Base-by-base conservation (phyloP, 164 flowering plant genomes). In the Kalanchoe fedtschenkoi region DNA sequence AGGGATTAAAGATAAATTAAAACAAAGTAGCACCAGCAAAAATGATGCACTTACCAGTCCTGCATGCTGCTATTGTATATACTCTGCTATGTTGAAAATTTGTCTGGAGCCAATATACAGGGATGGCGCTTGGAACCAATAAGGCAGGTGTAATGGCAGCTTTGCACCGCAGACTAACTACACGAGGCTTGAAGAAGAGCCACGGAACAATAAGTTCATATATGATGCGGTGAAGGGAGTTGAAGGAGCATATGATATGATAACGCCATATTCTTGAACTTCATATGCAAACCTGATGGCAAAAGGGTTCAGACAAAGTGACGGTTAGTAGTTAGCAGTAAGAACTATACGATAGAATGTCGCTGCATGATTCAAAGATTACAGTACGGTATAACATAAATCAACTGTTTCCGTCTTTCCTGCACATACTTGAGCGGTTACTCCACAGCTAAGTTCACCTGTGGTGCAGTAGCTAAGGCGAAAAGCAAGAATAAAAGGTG, bases 61-160 rank as follows among this genome's bases (percentile, higher is more conserved):
- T 42, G 46, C n/a, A 42, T 42, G 46, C 46, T 42, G 5, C 4
- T 13, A 13, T 41, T 9, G 13, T 41, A 9, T 41, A n/a, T 13
- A 38, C 42, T n/a, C n/a, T n/a, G n/a, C n/a, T n/a, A n/a, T n/a
- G n/a, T 9, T 38, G 42, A 17, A 39, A 9, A 4, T 39, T 39
- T 9, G 13, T 39, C 1, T 39, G 43, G 43, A 39, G 43, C 43
- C 15, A 39, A 19, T 5, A 4, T 44, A 71, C 84, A 88, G 95
- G 77, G 73, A 77, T 58, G 92, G 90, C 53, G 72, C 77, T 22
- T 90, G 97, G 95, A 63, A 77, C 39, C 68, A 65, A 34, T 90
- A 91, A 1, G 96, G 96, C 0, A 62, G 46, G 0, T 88, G 97
- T 62, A 70, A 83, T 58, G 58, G 43, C 1, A 66, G 65, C 14